Conservation (phyloP, 257 asterid species). For the Catharanthus roseus region DNA sequence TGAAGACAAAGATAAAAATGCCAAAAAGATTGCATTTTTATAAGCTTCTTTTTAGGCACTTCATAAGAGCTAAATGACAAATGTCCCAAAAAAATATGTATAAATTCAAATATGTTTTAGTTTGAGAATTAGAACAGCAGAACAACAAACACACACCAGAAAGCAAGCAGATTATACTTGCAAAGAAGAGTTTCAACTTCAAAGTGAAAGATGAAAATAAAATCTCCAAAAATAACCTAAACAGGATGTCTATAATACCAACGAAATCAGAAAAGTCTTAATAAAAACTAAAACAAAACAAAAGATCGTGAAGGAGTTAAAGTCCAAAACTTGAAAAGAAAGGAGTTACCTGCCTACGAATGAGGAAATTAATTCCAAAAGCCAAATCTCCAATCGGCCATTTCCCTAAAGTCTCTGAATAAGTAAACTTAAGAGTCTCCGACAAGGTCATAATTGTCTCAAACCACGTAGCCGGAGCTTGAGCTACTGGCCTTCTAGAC, state of each 20-base stretch:
- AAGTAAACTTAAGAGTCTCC: slow-evolving; percentile 76
- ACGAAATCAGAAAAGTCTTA: not conserved
- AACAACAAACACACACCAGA: not conserved
- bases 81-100: not conserved
- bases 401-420: slow-evolving; percentile 77
- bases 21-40: no score
- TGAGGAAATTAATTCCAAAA: slow-evolving; percentile 71
- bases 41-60: not conserved
- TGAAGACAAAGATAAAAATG: not conserved
- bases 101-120: not conserved
- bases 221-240: not conserved
- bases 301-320: not conserved
- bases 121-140: slow-evolving; percentile 1
- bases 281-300: not conserved
- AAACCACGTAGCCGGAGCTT: slow-evolving; percentile 83
- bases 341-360: slow-evolving; percentile 61
- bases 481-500: slow-evolving; percentile 74
- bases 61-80: not conserved
- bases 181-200: slow-evolving; percentile 8
- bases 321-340: not conserved
- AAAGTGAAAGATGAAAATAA: not conserved
- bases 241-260: not conserved
- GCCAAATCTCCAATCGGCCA: slow-evolving; percentile 90
- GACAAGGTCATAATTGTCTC: slow-evolving; percentile 64
- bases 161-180: slow-evolving; percentile 1